Conservation (phyloP, 257 asterid genomes). For the Solanum ahanhuiri region DNA sequence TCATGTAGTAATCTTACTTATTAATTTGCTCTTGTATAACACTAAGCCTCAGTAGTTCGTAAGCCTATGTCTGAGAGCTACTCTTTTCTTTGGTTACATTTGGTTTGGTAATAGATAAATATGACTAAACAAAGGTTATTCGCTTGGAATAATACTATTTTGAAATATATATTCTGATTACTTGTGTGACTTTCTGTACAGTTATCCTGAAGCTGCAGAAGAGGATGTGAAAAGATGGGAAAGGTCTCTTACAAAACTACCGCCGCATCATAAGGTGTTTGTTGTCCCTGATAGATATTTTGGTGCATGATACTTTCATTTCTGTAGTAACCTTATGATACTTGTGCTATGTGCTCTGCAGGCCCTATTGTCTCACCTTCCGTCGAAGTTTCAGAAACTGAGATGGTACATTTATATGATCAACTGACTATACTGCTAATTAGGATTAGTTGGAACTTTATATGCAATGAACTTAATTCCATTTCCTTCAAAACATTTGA, state of each 20-base stretch:
- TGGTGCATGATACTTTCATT: not conserved
- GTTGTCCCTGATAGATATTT: not conserved
- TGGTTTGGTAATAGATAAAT: not conserved
- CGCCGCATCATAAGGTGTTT: slow-evolving; percentile 67
- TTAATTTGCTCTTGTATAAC: not conserved
- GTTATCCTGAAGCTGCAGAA: slow-evolving; percentile 95
- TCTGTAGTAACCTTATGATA: not conserved
- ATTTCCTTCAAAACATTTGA: not conserved
- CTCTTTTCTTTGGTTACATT: not conserved
- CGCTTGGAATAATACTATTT: not conserved
- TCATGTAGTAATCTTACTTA: not conserved
- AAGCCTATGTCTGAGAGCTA: not conserved
- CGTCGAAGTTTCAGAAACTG: slow-evolving; percentile 67
- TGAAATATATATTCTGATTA: not conserved
- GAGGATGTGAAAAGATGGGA: slow-evolving; percentile 82
- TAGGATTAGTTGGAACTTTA: not conserved
- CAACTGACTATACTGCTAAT: not conserved
- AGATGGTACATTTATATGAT: slow-evolving; percentile 52
- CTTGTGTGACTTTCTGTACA: slow-evolving; percentile 18
- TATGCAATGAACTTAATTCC: not conserved
- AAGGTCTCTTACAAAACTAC: slow-evolving; percentile 60
- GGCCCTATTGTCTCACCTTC: slow-evolving; percentile 70
- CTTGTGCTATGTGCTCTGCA: slow-evolving; percentile 34
- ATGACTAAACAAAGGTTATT: not conserved
- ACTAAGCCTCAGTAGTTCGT: not conserved